These are phyloP conservation scores for Aspergillus sergii DNA, from an alignment of 2,329 filamentous ascomycete species.

Conservation along the genomic window DNA sequence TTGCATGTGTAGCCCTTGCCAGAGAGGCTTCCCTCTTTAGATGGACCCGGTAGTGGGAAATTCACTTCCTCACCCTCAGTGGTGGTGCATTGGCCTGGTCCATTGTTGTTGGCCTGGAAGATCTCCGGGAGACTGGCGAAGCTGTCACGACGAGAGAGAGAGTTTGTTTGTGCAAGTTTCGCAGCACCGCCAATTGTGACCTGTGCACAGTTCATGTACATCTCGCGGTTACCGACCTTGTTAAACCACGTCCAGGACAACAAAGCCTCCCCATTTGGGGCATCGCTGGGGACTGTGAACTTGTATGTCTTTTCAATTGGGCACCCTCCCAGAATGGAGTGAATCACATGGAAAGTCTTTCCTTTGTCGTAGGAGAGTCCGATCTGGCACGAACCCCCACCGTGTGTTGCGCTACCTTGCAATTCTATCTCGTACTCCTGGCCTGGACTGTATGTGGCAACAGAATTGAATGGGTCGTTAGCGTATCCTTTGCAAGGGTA, in stretches of 20 bases:
- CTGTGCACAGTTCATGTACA: conserved; percentile 84
- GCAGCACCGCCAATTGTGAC: conserved; percentile 58
- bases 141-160: conserved; percentile 18
- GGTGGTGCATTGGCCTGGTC: conserved; percentile 58
- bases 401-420: conserved; percentile 63
- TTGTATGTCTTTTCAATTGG: conserved; percentile 57
- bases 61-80: conserved; percentile 59
- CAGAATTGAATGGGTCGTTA: conserved; percentile 53
- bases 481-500: conserved; percentile 77
- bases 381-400: conserved; percentile 76
- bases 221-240: conserved; percentile 74
- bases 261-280: conserved; percentile 62
- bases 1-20: conserved; percentile 41
- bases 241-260: conserved; percentile 81
- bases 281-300: conserved; percentile 68
- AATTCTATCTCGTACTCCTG: conserved; percentile 65
- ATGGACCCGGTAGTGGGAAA: conserved; percentile 68
- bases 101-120: conserved; percentile 70
- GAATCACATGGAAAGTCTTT: conserved; percentile 68
- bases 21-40: conserved; percentile 45
- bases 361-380: conserved; percentile 74
- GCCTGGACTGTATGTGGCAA: conserved; percentile 66
- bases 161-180: conserved; percentile 11
- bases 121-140: conserved; percentile 65
- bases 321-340: conserved; percentile 64